A percentile compares a stretch with the other conserved stretches of the same genome.
These are phyloP conservation scores for Chalciporus chontae DNA, from an alignment of 768 basidiomycete genomes.

Conservation along the genomic window DNA sequence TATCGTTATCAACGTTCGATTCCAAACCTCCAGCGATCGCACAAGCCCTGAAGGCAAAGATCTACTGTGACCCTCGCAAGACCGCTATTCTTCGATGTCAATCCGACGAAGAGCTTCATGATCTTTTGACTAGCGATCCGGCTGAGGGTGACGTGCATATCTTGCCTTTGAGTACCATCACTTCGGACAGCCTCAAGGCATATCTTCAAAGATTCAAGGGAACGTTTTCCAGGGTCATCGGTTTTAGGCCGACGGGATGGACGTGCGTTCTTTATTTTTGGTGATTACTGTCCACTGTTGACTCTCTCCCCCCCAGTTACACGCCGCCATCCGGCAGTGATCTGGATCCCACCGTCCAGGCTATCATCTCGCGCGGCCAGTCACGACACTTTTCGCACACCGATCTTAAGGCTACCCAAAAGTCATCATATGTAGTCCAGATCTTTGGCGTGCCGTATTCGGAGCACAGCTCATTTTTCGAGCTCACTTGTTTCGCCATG, in stretches of 20 bases:
- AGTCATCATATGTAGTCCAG: constrained; percentile 65
- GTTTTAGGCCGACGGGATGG: constrained; percentile 95
- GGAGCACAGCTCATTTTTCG: constrained; percentile 94
- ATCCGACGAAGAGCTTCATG: constrained; percentile 76
- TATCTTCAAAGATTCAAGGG: constrained; percentile 77
- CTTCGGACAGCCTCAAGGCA: constrained; percentile 68
- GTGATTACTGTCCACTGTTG: not conserved
- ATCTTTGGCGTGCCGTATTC: constrained; percentile 89
- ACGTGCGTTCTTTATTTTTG: constrained; percentile 51
- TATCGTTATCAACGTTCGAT: not conserved
- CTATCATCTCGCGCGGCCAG: constrained; percentile 66
- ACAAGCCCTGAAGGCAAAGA: constrained; percentile 69
- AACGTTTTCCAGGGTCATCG: constrained; percentile 67
- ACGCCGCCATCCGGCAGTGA: constrained; percentile 62
- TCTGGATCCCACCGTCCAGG: constrained; percentile 57
- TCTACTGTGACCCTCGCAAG: constrained; percentile 89
- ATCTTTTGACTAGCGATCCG: constrained; percentile 74
- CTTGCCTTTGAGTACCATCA: constrained; percentile 72
- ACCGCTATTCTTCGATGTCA: constrained; percentile 79
- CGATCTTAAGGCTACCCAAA: constrained; percentile 64
- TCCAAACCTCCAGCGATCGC: constrained; percentile 68
- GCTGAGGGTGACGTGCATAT: constrained; percentile 78
- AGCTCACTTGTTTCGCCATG: constrained; percentile 92
- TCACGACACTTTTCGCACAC: constrained; percentile 64
- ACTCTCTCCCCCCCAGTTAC: constrained; percentile 42